Percentiles rank a stretch among this genome's conserved stretches.
Conservation (phyloP, 1,284 basidiomycete species). For the Naganishia sp. region DNA sequence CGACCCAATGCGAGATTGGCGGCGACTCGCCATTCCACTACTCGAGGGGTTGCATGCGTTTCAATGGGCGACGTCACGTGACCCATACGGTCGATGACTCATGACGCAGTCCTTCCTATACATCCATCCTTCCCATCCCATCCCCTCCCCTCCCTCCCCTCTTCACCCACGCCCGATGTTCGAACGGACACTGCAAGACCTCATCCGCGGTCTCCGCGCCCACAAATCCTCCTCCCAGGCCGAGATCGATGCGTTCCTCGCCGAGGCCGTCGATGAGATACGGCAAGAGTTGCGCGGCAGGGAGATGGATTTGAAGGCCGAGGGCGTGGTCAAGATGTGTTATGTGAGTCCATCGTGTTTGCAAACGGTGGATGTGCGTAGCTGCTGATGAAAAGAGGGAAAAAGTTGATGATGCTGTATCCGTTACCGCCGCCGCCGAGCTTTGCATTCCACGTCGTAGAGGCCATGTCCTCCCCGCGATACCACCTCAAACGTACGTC, state of each 20-base stretch:
- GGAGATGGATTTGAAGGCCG: constrained; percentile 96
- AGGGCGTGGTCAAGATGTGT: constrained; percentile 90
- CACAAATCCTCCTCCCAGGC: constrained; percentile 53
- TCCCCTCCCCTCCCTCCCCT: no score
- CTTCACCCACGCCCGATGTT: constrained; percentile 64
- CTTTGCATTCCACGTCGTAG: constrained; percentile 84
- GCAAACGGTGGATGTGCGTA: background rate
- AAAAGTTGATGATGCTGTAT: constrained; percentile 56
- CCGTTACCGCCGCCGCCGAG: constrained; percentile 55
- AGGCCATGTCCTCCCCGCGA: constrained; percentile 92
- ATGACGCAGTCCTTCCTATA: background rate
- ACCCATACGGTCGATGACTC: background rate
- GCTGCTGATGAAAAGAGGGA: background rate
- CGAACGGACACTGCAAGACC: constrained; percentile 88
- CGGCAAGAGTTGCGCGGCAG: constrained; percentile 84
- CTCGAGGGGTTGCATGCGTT: no score
- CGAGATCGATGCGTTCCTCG: constrained; percentile 55
- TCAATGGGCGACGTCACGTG: no score
- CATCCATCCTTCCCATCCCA: no score
- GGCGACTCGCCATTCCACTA: no score
- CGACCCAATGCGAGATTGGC: no score
- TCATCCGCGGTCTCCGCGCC: constrained; percentile 81
- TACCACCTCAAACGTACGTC: constrained; percentile 76
- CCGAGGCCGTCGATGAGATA: constrained; percentile 67
- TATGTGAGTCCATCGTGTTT: constrained; percentile 67